Percentiles rank a stretch among this genome's conserved stretches.
phyloP scores from a whole-genome alignment of 768 basidiomycete species.

The Kwoniella europaea region DNA sequence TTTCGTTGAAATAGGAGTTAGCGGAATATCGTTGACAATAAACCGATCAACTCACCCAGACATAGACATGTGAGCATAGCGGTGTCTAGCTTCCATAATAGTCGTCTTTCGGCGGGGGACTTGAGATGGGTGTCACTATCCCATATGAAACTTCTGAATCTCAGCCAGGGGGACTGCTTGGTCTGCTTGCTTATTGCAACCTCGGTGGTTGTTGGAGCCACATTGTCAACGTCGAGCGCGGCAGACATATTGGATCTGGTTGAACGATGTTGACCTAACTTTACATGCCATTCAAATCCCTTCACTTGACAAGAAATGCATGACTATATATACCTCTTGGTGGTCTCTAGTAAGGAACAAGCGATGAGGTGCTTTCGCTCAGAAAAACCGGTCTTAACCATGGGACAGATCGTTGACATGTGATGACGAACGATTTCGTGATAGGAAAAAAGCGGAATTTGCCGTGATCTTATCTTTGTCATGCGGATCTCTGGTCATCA shows the following conservation, averaged over 20 bases:
- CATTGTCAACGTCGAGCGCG: slow-evolving; percentile 10
- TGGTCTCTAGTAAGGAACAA: neutral
- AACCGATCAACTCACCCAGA: neutral
- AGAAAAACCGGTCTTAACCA: neutral
- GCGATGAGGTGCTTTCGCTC: slow-evolving; percentile 1
- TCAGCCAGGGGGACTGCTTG: slow-evolving; percentile 2
- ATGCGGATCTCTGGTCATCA: no score
- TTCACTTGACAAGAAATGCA: no score
- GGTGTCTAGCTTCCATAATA: slow-evolving; percentile 2
- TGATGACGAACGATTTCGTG: slow-evolving; percentile 5
- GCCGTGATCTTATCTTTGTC: slow-evolving; percentile 1
- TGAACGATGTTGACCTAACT: neutral
- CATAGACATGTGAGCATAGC: slow-evolving; percentile 2
- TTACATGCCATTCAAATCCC: no score
- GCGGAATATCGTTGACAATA: no score
- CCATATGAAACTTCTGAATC: slow-evolving; percentile 21
- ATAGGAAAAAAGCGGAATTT: slow-evolving; percentile 2
- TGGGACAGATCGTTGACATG: neutral
- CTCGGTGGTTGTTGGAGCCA: neutral
- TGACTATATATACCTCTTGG: no score
- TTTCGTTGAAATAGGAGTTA: neutral
- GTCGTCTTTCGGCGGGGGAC: neutral
- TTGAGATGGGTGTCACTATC: slow-evolving; percentile 11
- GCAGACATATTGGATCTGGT: neutral
- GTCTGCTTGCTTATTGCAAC: neutral